Base-by-base conservation (phyloP, 1,284 basidiomycete species). In the Moniliella sp. region DNA sequence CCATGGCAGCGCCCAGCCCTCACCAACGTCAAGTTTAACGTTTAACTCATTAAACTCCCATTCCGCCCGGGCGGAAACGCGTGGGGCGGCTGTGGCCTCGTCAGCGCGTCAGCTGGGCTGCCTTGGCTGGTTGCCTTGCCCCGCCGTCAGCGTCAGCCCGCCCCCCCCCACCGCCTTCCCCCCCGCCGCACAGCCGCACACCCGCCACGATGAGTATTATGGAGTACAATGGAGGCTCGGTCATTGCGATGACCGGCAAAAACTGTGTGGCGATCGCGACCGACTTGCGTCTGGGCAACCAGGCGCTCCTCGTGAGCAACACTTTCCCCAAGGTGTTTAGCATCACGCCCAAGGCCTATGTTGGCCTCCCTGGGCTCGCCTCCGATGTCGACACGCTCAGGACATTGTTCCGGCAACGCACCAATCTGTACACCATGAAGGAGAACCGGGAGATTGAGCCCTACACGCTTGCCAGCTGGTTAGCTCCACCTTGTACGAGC, bases 361-460 rank as follows among this genome's bases (percentile, higher is more conserved):
- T 88, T 44, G 91, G 91, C 32, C 69, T 99, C 18, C 75, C 88
- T 18, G n/a, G 91, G 32, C 70, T 99, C 29, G 91, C 78, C 4
- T 78, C 82, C 8, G 91, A 99, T 61, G 80, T 91, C 33, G 71
- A 73, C n/a, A 94, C 91, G 42, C 66, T 99, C 75, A 82, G 28
- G 15, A 44, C 50, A 17, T 36, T 40, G 19, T 50, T 49, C 42
- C 74, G 91, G 36, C 91, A 80, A 66, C 72, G 86, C 40, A 76
- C 91, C 37, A 99, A 97, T 68, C 91, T 97, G 82, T 97, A 94
- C 67, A 80, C 81, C 30, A 93, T 99, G 72, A 99, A 97, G 66
- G 91, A 99, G 62, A 88, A 94, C 61, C 73, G 91, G 39, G 78
- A 86, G 52, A 93, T 99, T 55, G 76, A 84, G 49, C 91, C 91